Evolutionary conservation across 805 yeast species (phyloP).

Genomic region (Starmerella bombi): DNA sequence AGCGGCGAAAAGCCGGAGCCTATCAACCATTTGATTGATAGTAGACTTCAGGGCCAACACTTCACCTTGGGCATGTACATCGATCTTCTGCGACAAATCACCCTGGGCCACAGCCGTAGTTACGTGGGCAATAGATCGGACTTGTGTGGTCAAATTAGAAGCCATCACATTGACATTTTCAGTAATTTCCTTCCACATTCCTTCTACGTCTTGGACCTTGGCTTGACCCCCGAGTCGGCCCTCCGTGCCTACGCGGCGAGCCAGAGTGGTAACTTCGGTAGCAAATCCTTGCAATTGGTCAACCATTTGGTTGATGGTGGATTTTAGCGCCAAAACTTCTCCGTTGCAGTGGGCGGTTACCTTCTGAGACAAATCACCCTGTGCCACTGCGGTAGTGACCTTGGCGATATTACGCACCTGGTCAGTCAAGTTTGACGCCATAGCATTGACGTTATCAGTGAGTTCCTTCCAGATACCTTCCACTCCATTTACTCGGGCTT

Average conservation of each 20-base stretch:
- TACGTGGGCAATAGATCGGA: slow-evolving; percentile 76
- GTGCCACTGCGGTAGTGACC: slow-evolving; percentile 78
- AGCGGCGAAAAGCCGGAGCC: slow-evolving; percentile 72
- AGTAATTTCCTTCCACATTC: slow-evolving; percentile 74
- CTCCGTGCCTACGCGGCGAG: slow-evolving; percentile 78
- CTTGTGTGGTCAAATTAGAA: slow-evolving; percentile 71
- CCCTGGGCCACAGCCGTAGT: slow-evolving; percentile 90
- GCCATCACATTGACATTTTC: slow-evolving; percentile 87
- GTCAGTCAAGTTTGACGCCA: slow-evolving; percentile 77
- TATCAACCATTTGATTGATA: slow-evolving; percentile 86
- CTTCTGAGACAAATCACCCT: slow-evolving; percentile 67
- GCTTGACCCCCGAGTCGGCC: slow-evolving; percentile 87
- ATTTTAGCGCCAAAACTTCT: slow-evolving; percentile 63
- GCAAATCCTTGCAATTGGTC: slow-evolving; percentile 72
- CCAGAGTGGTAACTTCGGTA: slow-evolving; percentile 72
- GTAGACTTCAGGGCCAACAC: slow-evolving; percentile 74
- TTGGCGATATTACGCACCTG: slow-evolving; percentile 81
- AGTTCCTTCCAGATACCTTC: slow-evolving; percentile 82
- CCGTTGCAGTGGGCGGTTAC: slow-evolving; percentile 81
- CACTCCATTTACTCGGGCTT: slow-evolving; percentile 63
- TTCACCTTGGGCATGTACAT: slow-evolving; percentile 83
- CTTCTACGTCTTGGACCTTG: slow-evolving; percentile 62
- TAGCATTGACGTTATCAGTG: slow-evolving; percentile 77
- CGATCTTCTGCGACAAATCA: slow-evolving; percentile 71
- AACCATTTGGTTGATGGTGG: slow-evolving; percentile 80